A percentile compares a stretch with the other conserved stretches of the same genome.
Evolutionary conservation across 2,329 filamentous ascomycete species (phyloP).

Genomic region (Microascus cirrosus): DNA sequence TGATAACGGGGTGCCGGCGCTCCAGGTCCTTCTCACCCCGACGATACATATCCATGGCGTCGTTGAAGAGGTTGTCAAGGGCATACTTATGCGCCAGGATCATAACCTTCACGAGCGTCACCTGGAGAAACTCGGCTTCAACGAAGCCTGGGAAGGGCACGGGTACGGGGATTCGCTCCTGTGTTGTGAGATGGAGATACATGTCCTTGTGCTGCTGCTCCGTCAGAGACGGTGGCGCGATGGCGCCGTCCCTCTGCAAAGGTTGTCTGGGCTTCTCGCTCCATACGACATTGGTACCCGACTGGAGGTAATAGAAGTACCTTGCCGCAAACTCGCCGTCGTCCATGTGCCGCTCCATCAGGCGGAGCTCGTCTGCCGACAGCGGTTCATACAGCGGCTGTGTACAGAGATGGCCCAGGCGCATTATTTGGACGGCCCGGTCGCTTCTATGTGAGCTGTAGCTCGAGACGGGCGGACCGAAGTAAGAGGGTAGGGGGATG

Average conservation of each 20-base stretch:
- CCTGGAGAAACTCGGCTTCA: neutral
- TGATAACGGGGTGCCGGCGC: neutral
- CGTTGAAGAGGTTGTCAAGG: neutral
- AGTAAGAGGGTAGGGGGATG: neutral
- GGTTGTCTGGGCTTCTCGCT: neutral
- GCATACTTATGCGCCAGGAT: neutral
- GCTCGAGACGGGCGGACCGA: neutral
- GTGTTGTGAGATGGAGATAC: neutral
- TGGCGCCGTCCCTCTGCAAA: neutral
- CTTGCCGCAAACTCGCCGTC: neutral
- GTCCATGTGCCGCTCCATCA: neutral
- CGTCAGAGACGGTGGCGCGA: neutral
- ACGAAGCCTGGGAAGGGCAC: neutral
- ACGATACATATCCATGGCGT: neutral
- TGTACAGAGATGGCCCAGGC: neutral
- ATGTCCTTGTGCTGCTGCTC: neutral
- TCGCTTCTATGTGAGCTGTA: neutral
- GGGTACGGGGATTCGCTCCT: neutral
- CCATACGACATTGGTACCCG: neutral
- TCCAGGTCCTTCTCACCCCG: neutral
- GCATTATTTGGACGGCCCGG: neutral
- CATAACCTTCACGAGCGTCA: neutral
- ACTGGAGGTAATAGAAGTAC: neutral
- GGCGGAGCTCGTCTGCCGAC: neutral
- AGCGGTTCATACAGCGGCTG: neutral